Conservation (phyloP, 345 rosid genomes). For the Chamaenerion angustifolium region DNA sequence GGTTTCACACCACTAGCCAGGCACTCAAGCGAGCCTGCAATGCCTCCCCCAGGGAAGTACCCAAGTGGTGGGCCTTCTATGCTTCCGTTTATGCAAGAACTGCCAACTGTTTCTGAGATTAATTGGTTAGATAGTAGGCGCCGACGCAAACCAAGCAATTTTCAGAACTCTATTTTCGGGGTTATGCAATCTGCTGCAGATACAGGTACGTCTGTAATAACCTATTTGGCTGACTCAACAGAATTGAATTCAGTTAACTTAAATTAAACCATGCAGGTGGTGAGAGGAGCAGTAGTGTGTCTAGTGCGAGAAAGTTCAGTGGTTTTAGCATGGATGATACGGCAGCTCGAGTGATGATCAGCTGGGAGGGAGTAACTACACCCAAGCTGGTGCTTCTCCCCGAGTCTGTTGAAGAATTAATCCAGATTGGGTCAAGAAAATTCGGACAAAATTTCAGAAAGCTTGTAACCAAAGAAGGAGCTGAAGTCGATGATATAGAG, state of each 20-base stretch:
- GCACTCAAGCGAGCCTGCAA: slow-evolving; percentile 48
- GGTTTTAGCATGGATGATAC: slow-evolving; percentile 9
- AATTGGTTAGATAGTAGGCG: slow-evolving; percentile 17
- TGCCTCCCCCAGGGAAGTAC: slow-evolving; percentile 31
- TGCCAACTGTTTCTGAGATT: slow-evolving; percentile 16
- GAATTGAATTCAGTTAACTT: too few species aligned
- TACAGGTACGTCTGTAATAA: too few species aligned
- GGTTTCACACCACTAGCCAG: slow-evolving; percentile 19
- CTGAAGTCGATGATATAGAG: slow-evolving; percentile 61
- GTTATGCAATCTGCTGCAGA: slow-evolving; percentile 50
- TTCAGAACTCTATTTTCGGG: slow-evolving; percentile 61
- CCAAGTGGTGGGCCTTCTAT: slow-evolving; percentile 51
- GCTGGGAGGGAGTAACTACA: slow-evolving; percentile 29
- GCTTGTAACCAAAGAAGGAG: slow-evolving; percentile 45
- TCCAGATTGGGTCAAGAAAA: slow-evolving; percentile 34
- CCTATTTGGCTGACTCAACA: too few species aligned
- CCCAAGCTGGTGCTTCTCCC: slow-evolving; percentile 52
- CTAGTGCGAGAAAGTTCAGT: slow-evolving; percentile 7
- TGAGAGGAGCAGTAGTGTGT: slow-evolving; percentile 10
- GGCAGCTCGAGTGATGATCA: slow-evolving; percentile 41
- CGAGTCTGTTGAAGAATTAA: slow-evolving; percentile 40
- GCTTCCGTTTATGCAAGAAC: slow-evolving; percentile 15
- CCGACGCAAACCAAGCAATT: slow-evolving; percentile 34
- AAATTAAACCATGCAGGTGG: slow-evolving; percentile 36
- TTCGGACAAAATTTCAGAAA: slow-evolving; percentile 32